A percentile compares a stretch with the other conserved stretches of the same genome.
Conservation (phyloP, 306 rosid genomes). For the Cucumis cinereus region DNA sequence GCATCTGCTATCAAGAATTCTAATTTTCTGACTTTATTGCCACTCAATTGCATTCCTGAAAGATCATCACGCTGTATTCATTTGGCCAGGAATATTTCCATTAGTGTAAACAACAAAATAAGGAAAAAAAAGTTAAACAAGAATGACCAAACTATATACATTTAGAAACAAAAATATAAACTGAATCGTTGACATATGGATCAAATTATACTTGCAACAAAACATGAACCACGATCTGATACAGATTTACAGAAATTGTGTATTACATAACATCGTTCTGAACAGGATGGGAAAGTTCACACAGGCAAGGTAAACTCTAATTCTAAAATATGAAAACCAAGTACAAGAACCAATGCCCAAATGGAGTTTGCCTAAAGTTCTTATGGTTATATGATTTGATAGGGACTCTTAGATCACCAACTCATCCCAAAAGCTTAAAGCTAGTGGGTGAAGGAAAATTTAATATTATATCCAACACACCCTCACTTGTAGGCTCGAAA, state of each 20-base stretch:
- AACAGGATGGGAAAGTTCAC: not conserved
- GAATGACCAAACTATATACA: not conserved
- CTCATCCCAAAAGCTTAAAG: no score
- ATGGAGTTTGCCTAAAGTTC: not conserved
- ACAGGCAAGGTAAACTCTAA: not conserved
- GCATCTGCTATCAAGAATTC: constrained; percentile 94
- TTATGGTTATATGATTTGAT: not conserved
- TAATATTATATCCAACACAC: no score
- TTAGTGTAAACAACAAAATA: constrained; percentile 15
- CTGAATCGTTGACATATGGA: not conserved
- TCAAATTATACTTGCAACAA: not conserved
- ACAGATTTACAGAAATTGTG: not conserved
- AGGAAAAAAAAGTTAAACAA: not conserved
- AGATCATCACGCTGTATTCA: constrained; percentile 72
- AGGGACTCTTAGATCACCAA: not conserved
- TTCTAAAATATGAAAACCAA: not conserved
- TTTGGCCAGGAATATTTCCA: constrained; percentile 8
- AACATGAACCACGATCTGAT: not conserved
- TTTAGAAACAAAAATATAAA: not conserved
- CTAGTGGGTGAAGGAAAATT: no score
- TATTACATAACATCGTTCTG: not conserved
- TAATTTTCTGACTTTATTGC: constrained; percentile 82
- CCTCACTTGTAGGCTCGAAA: no score
- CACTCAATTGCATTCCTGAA: constrained; percentile 90
- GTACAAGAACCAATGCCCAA: not conserved